phyloP scores from a whole-genome alignment of 1,284 basidiomycete species.

The Cryptococcus hybrid region DNA sequence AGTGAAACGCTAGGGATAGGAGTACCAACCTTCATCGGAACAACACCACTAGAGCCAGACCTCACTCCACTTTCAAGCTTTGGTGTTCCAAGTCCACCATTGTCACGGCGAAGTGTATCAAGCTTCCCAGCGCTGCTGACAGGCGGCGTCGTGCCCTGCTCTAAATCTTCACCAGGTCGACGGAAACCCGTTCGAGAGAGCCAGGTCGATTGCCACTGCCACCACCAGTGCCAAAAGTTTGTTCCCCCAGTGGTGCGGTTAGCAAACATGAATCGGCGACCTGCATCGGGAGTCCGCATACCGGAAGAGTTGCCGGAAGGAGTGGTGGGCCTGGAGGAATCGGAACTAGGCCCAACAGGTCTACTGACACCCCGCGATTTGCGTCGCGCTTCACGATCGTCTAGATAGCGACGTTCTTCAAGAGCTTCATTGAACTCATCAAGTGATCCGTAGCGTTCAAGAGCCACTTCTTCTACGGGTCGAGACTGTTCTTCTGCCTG shows the following conservation, averaged over 20 bases:
- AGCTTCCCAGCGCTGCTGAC: conserved; percentile 21
- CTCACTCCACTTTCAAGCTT: not conserved
- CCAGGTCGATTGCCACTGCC: conserved; percentile 51
- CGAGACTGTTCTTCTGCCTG: conserved; percentile 76
- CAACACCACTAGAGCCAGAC: conserved; percentile 4
- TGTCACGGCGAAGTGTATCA: conserved; percentile 36
- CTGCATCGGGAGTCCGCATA: conserved; percentile 47
- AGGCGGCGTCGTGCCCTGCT: conserved; percentile 49
- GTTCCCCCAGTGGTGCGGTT: conserved; percentile 20
- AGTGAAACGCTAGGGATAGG: conserved; percentile 85
- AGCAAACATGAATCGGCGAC: conserved; percentile 49
- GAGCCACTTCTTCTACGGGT: conserved; percentile 73
- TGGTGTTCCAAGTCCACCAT: conserved; percentile 16
- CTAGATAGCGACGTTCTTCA: conserved; percentile 78
- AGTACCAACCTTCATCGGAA: conserved; percentile 53
- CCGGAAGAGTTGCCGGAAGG: conserved; percentile 60
- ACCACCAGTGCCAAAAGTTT: conserved; percentile 14
- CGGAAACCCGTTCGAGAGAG: conserved; percentile 72
- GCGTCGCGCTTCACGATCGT: conserved; percentile 67
- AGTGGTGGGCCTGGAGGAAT: conserved; percentile 48
- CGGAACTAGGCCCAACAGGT: conserved; percentile 24
- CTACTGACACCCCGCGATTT: conserved; percentile 38
- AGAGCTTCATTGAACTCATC: conserved; percentile 84
- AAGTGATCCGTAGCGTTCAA: conserved; percentile 82
- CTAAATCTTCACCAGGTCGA: conserved; percentile 63